Conservation (phyloP, 2,329 filamentous ascomycete genomes). For the Cercospora beticola region DNA sequence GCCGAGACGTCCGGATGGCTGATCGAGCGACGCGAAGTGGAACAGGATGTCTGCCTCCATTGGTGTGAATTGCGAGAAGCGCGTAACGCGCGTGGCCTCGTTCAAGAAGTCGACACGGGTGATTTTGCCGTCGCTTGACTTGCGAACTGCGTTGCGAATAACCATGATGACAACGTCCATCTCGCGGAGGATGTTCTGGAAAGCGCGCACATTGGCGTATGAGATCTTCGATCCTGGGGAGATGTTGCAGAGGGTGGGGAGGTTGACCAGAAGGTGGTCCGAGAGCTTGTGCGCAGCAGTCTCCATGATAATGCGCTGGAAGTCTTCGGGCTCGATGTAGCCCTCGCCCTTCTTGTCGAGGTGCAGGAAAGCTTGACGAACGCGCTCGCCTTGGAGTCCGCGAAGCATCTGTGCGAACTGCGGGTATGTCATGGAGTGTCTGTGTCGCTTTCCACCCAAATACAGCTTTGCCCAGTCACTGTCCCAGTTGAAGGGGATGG, state of each 20-base stretch:
- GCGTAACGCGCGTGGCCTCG: conserved; percentile 84
- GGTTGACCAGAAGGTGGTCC: conserved; percentile 87
- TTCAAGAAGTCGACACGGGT: conserved; percentile 92
- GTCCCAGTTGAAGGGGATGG: conserved; percentile 93
- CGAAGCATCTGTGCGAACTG: conserved; percentile 99
- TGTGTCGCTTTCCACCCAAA: conserved; percentile 80
- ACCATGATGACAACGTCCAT: conserved; percentile 97
- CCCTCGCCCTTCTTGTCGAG: conserved; percentile 91
- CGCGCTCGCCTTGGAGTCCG: conserved; percentile 90
- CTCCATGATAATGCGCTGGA: conserved; percentile 93
- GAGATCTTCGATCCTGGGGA: conserved; percentile 88
- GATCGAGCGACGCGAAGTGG: conserved; percentile 92
- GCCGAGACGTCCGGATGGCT: conserved; percentile 79
- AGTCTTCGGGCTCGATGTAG: conserved; percentile 92
- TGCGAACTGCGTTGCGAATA: conserved; percentile 78
- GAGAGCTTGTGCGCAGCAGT: conserved; percentile 95
- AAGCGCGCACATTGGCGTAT: conserved; percentile 94
- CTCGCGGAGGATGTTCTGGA: conserved; percentile 96
- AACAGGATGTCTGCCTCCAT: conserved; percentile 99
- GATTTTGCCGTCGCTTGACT: conserved; percentile 87
- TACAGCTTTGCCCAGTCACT: conserved; percentile 96
- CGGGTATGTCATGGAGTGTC: conserved; percentile 89
- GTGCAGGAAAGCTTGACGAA: conserved; percentile 88
- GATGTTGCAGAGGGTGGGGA: conserved; percentile 93
- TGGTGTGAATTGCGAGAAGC: conserved; percentile 94